Evolutionary conservation across 2,329 filamentous ascomycete genomes (phyloP).

Genomic region (Colletotrichum horii): DNA sequence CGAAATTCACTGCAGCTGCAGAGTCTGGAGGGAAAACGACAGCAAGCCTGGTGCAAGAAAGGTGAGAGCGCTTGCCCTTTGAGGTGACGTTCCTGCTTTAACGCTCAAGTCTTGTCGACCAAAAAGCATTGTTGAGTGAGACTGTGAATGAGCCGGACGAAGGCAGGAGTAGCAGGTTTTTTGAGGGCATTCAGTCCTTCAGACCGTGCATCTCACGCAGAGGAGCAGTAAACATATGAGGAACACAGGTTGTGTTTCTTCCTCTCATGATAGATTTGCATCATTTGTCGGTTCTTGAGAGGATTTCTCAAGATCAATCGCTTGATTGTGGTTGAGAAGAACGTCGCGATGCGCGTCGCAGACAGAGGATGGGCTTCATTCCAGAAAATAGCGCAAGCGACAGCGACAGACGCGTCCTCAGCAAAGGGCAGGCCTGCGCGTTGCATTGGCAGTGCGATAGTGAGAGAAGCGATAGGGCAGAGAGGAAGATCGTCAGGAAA

Average conservation of each 20-base stretch:
- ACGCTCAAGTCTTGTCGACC: not conserved
- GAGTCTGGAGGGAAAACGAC: not conserved
- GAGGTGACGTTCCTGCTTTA: not conserved
- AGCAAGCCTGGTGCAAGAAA: not conserved
- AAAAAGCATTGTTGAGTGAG: not conserved
- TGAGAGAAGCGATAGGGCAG: not conserved
- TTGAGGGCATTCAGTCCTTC: not conserved
- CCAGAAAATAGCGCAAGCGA: conserved; percentile 4
- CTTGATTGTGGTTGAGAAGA: conserved; percentile 1
- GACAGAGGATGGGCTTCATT: not conserved
- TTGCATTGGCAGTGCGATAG: conserved; percentile 6
- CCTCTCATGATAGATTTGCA: not conserved
- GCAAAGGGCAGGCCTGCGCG: not conserved
- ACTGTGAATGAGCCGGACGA: not conserved
- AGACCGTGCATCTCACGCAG: not conserved
- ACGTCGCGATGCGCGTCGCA: not conserved
- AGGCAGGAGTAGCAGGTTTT: not conserved
- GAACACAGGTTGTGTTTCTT: not conserved
- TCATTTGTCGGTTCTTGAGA: not conserved
- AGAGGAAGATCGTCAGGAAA: conserved; percentile 11
- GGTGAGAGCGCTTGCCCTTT: not conserved
- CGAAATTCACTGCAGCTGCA: not conserved
- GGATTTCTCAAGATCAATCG: not conserved
- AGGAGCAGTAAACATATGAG: not conserved
- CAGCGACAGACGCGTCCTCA: not conserved